Evolutionary conservation across 805 yeast species (phyloP).

Genomic region (Candida vaughaniae): DNA sequence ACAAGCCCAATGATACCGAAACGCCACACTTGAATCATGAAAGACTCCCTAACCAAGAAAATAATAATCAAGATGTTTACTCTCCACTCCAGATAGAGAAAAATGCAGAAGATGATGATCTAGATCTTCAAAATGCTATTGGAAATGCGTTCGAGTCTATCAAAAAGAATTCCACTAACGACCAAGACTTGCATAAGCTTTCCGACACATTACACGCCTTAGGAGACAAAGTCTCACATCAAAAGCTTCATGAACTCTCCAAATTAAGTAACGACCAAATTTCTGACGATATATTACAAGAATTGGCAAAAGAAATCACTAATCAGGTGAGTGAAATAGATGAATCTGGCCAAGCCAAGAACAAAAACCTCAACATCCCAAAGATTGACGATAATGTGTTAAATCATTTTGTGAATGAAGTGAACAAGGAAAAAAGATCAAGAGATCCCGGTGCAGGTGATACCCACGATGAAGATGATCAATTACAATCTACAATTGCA

Average conservation of each 20-base stretch:
- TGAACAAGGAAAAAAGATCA: constrained; percentile 19
- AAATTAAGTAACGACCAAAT: constrained; percentile 3
- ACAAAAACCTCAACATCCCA: constrained; percentile 20
- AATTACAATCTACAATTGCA: constrained; percentile 51
- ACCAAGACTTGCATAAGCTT: constrained; percentile 19
- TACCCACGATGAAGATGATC: constrained; percentile 9
- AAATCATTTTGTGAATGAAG: constrained; percentile 36
- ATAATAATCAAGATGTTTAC: constrained; percentile 1
- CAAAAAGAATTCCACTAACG: constrained; percentile 12
- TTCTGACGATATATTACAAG: constrained; percentile 23
- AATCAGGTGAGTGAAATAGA: constrained; percentile 26
- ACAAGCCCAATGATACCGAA: background rate
- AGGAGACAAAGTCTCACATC: constrained; percentile 4
- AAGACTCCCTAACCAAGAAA: constrained; percentile 1
- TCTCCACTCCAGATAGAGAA: constrained; percentile 15
- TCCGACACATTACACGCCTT: constrained; percentile 21
- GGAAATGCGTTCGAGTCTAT: constrained; percentile 36
- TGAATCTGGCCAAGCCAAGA: constrained; percentile 2
- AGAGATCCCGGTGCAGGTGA: constrained; percentile 3
- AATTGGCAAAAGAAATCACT: constrained; percentile 30
- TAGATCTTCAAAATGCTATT: constrained; percentile 34
- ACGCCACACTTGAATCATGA: too few relatives aligned
- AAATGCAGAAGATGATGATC: constrained; percentile 15
- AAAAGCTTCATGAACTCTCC: constrained; percentile 1
- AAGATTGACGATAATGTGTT: constrained; percentile 35